Base-by-base conservation (phyloP, 116 monocot genomes). In the Thalassia testudinum region DNA sequence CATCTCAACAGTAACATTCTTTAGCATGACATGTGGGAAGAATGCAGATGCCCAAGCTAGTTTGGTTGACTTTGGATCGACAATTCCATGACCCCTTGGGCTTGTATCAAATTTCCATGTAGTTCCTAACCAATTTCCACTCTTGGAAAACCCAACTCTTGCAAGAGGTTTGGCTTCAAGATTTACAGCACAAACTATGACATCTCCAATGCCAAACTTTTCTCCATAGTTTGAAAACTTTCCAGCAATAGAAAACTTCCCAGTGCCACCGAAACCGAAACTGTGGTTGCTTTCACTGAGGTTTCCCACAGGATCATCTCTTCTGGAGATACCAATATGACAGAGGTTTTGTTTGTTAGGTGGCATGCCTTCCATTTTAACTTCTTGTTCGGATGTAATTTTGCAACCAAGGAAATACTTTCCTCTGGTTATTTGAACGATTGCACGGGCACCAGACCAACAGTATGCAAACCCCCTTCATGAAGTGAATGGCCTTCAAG, bases 371-470 rank as follows among this genome's bases (percentile, higher is more conserved):
- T 57, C 58, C 79, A 85, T 68, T 20, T 68, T 58, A 51, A 79
- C 85, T 6, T 23, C 42, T 52, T 85, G 79, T 37, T 79, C 65
- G 13, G 73, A 67, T 49, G 76, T 38, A 34, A 85, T 64, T 65
- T 75, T 79, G 65, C 85, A 85, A 19, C 85, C 85, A 65, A 85
- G 79, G 29, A 76, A 85, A 49, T 85, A 85, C 56, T 76, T 79
- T 27, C 85, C 85, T n/a, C 67, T 54, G 10, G 29, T 76, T 47
- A 76, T 73, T 40, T 79, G 79, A 59, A 73, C 56, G 42, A 64
- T 71, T 26, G 79, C 79, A 62, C 85, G 79, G 37, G 85, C 85
- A 52, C 85, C 85, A 43, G 85, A 85, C 85, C 85, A 85, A 43
- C 85, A 85, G 49, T 85, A 85, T 13, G 85, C 85, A 68, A 85